A percentile compares a stretch with the other conserved stretches of the same genome.
Conservation (phyloP, 345 rosid species). For the Boechera retrofracta region DNA sequence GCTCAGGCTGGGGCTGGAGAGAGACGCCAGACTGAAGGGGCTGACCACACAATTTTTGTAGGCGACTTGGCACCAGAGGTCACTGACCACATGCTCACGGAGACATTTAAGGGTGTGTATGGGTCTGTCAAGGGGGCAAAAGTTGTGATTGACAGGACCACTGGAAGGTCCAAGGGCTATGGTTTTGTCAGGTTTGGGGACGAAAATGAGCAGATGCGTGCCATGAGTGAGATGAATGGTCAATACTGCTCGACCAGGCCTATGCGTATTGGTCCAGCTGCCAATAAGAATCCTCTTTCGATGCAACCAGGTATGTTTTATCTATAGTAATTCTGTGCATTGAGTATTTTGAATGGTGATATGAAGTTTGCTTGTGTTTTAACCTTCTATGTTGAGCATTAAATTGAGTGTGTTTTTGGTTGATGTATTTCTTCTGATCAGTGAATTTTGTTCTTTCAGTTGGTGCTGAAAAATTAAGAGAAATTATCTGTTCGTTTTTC, state of each 20-base stretch:
- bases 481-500: slow-evolving; percentile 37
- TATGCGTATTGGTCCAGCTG: slow-evolving; percentile 95
- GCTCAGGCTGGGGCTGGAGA: slow-evolving; percentile 91
- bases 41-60: slow-evolving; percentile 81
- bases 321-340: neutral
- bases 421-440: slow-evolving; percentile 12
- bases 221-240: slow-evolving; percentile 97
- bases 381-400: slow-evolving; percentile 7
- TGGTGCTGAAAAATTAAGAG: slow-evolving; percentile 51
- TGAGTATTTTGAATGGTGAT: slow-evolving; percentile 4
- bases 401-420: slow-evolving; percentile 44
- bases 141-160: slow-evolving; percentile 82
- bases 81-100: slow-evolving; percentile 70
- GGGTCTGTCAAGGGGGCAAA: slow-evolving; percentile 87
- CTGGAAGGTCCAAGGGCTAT: slow-evolving; percentile 95
- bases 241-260: slow-evolving; percentile 80
- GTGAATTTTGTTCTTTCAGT: slow-evolving; percentile 46
- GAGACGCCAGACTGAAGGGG: slow-evolving; percentile 77
- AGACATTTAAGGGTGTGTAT: slow-evolving; percentile 67
- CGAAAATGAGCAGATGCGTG: slow-evolving; percentile 78
- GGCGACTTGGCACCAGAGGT: slow-evolving; percentile 97
- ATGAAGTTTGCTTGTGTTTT: slow-evolving; percentile 10
- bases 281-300: slow-evolving; percentile 70
- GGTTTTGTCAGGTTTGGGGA: slow-evolving; percentile 94
- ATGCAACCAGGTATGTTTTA: slow-evolving; percentile 71